Percentiles rank a stretch among this genome's conserved stretches.
phyloP scores from a whole-genome alignment of 169 alveolate species.

The Toxoplasma gondii region DNA sequence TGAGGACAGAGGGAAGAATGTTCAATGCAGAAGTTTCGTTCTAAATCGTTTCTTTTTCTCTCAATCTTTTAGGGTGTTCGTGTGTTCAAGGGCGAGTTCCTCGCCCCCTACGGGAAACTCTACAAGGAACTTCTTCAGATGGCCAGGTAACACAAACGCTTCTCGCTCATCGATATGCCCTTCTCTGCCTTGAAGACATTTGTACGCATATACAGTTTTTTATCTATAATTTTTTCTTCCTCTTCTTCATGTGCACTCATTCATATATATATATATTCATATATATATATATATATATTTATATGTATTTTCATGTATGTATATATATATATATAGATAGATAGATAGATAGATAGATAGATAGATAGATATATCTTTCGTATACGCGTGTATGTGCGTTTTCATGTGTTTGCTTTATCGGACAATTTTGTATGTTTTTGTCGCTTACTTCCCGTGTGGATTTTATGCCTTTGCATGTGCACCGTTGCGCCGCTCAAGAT shows the following conservation, averaged over 20 bases:
- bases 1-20: no score
- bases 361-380: neutral
- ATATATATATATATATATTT: neutral
- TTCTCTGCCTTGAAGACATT: neutral
- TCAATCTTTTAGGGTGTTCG: constrained; percentile 78
- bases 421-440: no score
- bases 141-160: constrained; percentile 71
- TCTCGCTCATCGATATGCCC: no score
- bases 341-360: neutral
- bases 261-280: no score
- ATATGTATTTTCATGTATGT: neutral
- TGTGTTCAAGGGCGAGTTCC: constrained; percentile 78
- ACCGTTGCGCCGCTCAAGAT: no score
- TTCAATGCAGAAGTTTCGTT: neutral
- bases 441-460: no score
- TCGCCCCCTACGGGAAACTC: constrained; percentile 87
- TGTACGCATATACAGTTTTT: neutral
- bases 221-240: neutral
- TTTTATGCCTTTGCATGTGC: no score
- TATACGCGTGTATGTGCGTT: no score
- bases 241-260: neutral
- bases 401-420: no score
- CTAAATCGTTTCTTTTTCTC: neutral
- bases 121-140: constrained; percentile 79
- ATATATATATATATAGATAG: neutral